Evolutionary conservation across 2,329 filamentous ascomycete genomes (phyloP).

Genomic region (Geosmithia putterillii): DNA sequence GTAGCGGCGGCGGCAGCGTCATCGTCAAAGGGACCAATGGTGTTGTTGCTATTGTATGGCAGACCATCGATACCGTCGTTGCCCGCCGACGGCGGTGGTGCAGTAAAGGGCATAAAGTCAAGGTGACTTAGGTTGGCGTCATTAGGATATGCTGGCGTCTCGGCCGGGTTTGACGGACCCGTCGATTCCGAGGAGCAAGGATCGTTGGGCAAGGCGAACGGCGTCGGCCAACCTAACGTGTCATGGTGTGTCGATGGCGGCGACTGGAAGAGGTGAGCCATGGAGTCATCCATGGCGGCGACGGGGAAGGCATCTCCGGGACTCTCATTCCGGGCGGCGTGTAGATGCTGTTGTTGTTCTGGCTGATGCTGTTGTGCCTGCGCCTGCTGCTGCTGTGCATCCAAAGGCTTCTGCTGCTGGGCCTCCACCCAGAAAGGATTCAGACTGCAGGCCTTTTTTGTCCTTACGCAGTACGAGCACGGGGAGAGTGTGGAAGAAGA

Average conservation of each 20-base stretch:
- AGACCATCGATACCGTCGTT: not conserved
- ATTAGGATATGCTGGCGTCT: not conserved
- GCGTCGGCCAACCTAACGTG: not conserved
- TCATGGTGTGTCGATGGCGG: not conserved
- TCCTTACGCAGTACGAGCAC: constrained; percentile 11
- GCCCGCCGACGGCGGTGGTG: no score
- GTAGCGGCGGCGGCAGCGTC: not conserved
- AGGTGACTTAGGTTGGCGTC: not conserved
- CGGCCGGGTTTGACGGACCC: not conserved
- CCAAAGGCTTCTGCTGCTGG: not conserved
- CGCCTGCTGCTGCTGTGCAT: not conserved
- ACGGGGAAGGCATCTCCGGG: not conserved
- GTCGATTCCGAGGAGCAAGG: not conserved
- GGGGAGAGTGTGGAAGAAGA: not conserved
- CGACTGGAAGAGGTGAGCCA: not conserved
- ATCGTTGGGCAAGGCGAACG: not conserved
- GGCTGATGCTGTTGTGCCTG: not conserved
- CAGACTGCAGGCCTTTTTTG: constrained; percentile 9
- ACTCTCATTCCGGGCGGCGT: not conserved
- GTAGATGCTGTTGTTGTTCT: not conserved
- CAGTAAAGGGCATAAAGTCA: not conserved
- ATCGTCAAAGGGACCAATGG: not conserved
- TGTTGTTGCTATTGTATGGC: not conserved
- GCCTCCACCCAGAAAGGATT: constrained; percentile 6
- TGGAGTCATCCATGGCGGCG: not conserved